phyloP scores from a whole-genome alignment of 345 rosid genomes.

The Limnanthes douglasii region DNA sequence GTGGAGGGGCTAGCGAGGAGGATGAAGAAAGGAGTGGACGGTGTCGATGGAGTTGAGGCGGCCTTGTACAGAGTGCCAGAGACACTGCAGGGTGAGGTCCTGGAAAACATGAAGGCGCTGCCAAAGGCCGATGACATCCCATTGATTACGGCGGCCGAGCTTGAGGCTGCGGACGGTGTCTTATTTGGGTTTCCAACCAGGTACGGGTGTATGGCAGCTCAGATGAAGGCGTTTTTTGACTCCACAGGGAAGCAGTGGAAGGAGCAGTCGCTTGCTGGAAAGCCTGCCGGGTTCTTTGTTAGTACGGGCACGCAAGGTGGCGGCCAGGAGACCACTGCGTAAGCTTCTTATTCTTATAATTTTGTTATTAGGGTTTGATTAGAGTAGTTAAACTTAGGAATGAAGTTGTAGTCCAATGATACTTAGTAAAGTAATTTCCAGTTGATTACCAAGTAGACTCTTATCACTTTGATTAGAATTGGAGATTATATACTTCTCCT shows the following conservation, averaged over 20 bases:
- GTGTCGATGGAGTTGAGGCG: slow-evolving; percentile 45
- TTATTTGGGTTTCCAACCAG: slow-evolving; percentile 73
- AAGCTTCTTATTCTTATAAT: slow-evolving; percentile 16
- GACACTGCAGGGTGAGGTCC: slow-evolving; percentile 34
- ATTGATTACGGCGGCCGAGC: slow-evolving; percentile 32
- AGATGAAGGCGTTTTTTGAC: slow-evolving; percentile 68
- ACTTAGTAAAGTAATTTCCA: too few relatives aligned
- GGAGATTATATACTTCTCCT: not conserved
- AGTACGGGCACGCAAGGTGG: slow-evolving; percentile 87
- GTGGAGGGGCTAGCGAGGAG: slow-evolving; percentile 52
- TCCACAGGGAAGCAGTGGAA: slow-evolving; percentile 50
- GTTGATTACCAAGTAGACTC: slow-evolving; percentile 2
- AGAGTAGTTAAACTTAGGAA: too few relatives aligned
- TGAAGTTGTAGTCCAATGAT: too few relatives aligned
- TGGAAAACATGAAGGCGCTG: slow-evolving; percentile 49
- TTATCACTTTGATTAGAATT: not conserved
- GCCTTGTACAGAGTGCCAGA: slow-evolving; percentile 40
- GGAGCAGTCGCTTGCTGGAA: slow-evolving; percentile 63
- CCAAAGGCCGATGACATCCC: slow-evolving; percentile 27
- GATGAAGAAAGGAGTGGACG: slow-evolving; percentile 59
- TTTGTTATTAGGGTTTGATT: too few relatives aligned
- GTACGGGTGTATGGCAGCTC: slow-evolving; percentile 75
- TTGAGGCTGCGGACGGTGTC: slow-evolving; percentile 44
- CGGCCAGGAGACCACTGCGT: slow-evolving; percentile 88
- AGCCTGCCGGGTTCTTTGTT: slow-evolving; percentile 74